Evolutionary conservation across 2,329 filamentous ascomycete species (phyloP).

Genomic region (Zarea fungicola): DNA sequence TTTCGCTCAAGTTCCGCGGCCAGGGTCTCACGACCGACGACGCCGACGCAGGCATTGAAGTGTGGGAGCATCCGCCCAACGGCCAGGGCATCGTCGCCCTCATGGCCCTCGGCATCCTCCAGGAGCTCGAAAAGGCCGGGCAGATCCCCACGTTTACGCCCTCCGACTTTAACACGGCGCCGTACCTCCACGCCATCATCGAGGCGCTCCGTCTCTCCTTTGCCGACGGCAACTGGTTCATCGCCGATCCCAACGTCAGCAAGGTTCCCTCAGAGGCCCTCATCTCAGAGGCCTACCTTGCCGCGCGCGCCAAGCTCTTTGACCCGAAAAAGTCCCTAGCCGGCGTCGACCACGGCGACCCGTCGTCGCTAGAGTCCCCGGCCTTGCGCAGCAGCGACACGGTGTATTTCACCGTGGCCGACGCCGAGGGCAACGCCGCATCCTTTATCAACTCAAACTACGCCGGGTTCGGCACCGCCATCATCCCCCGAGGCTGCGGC

Average conservation of each 20-base stretch:
- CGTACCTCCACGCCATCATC: slow-evolving; percentile 81
- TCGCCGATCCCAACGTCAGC: slow-evolving; percentile 72
- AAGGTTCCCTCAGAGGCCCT: slow-evolving; percentile 66
- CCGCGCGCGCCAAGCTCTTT: slow-evolving; percentile 59
- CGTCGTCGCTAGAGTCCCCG: slow-evolving; percentile 52
- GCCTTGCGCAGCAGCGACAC: slow-evolving; percentile 86
- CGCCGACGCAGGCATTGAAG: slow-evolving; percentile 50
- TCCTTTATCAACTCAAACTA: slow-evolving; percentile 98
- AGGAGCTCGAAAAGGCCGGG: slow-evolving; percentile 72
- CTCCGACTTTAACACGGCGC: slow-evolving; percentile 73
- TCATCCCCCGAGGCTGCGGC: slow-evolving; percentile 79
- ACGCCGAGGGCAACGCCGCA: slow-evolving; percentile 79
- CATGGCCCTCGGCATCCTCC: slow-evolving; percentile 88
- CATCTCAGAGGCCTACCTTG: slow-evolving; percentile 68
- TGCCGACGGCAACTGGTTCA: slow-evolving; percentile 83
- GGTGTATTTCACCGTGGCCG: slow-evolving; percentile 86
- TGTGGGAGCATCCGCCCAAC: slow-evolving; percentile 97
- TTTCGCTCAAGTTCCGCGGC: slow-evolving; percentile 72
- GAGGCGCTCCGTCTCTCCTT: slow-evolving; percentile 87
- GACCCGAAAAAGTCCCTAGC: slow-evolving; percentile 53
- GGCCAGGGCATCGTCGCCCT: slow-evolving; percentile 93
- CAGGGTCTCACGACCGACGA: slow-evolving; percentile 40
- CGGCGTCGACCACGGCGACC: slow-evolving; percentile 58
- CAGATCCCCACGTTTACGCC: slow-evolving; percentile 66
- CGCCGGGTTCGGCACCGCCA: slow-evolving; percentile 78